Conservation (phyloP, 2,329 filamentous ascomycete species). For the Cladophialophora bantiana region DNA sequence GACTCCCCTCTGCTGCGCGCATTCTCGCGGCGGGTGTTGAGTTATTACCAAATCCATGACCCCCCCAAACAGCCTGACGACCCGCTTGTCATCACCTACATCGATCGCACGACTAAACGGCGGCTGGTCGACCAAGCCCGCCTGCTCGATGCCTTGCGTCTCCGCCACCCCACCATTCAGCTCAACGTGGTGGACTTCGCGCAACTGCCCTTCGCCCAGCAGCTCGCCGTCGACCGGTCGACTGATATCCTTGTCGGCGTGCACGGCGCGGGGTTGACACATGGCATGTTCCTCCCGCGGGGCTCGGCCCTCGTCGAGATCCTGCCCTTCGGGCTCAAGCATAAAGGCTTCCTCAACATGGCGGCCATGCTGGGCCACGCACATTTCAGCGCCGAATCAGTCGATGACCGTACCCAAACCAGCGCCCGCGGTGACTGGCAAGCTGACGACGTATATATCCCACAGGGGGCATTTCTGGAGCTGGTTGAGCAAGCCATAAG, state of each 20-base stretch:
- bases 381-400: neutral
- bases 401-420: constrained; percentile 1
- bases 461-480: neutral
- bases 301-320: constrained; percentile 1
- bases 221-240: constrained; percentile 1
- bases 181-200: neutral
- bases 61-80: neutral
- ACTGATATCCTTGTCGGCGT: constrained; percentile 1
- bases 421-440: neutral
- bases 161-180: neutral
- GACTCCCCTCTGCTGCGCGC: neutral
- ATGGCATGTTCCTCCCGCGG: neutral
- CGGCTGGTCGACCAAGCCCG: neutral
- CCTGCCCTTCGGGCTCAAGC: constrained; percentile 1
- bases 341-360: constrained; percentile 1
- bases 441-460: constrained; percentile 1
- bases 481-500: neutral
- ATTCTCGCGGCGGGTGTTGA: constrained; percentile 1
- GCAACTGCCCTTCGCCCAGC: neutral
- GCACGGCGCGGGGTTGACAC: neutral
- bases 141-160: neutral
- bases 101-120: constrained; percentile 1
- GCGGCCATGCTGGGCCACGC: neutral
- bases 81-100: neutral
- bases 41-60: neutral